Percentiles rank a stretch among this genome's conserved stretches.
Evolutionary conservation across 495 filamentous ascomycete species (phyloP).

Genomic region (Sphaerosporella brunnea): DNA sequence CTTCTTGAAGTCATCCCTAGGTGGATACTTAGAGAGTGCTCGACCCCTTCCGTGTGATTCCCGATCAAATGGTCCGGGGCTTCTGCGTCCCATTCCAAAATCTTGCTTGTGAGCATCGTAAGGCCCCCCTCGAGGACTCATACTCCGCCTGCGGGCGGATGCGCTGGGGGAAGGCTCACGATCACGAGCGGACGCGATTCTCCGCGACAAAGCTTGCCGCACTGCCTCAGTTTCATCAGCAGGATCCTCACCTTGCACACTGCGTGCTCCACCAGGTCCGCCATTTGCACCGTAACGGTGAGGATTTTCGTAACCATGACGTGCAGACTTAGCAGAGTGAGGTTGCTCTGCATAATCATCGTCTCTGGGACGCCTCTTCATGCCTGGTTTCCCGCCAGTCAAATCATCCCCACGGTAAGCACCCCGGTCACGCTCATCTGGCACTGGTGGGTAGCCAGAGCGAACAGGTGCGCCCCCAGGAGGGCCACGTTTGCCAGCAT

Average conservation of each 20-base stretch:
- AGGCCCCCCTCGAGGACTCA: background rate
- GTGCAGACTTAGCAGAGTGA: constrained; percentile 11
- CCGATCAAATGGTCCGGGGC: background rate
- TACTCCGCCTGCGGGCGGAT: background rate
- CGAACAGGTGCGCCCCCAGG: constrained; percentile 16
- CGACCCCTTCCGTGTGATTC: background rate
- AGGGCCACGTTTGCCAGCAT: constrained; percentile 13
- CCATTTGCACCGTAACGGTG: constrained; percentile 3
- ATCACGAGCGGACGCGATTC: constrained; percentile 19
- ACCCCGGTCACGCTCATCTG: background rate
- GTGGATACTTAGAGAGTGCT: constrained; percentile 10
- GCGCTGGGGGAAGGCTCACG: constrained; percentile 15
- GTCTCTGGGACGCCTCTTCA: constrained; percentile 24
- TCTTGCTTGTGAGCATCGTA: constrained; percentile 1
- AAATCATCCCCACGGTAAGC: background rate
- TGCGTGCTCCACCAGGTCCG: background rate
- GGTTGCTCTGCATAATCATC: constrained; percentile 18
- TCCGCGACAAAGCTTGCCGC: constrained; percentile 21
- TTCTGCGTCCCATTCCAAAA: background rate
- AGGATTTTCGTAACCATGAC: constrained; percentile 6
- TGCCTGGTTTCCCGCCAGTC: constrained; percentile 6
- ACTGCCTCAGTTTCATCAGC: constrained; percentile 21
- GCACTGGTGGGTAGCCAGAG: constrained; percentile 2
- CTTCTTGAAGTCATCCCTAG: constrained; percentile 22
- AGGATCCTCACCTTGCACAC: constrained; percentile 1